Evolutionary conservation across 2,329 filamentous ascomycete species (phyloP), one percentile per base, ranked within the genome.

Genomic region (Waltergamsia citrina): DNA sequence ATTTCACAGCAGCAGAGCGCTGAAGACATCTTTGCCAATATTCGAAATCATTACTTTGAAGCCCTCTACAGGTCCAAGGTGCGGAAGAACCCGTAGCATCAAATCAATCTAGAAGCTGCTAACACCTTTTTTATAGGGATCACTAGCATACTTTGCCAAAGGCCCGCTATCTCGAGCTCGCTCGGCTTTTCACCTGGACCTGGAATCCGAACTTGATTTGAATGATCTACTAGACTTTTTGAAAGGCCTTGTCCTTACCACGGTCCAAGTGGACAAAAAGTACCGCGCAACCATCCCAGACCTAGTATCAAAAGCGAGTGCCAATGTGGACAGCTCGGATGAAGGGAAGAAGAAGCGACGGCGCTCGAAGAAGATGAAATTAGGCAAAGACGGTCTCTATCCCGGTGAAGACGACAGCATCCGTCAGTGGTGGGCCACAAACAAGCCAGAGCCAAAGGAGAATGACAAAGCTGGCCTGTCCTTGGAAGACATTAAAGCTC

Each of bases 61-160:
- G 65, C 68, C 6, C 54, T 81, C 2, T 79, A 78, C 62, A 65
- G 75, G 57, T 76, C 79, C 37, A 70, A 74, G 64, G 74, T 74
- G 53, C 22, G 9, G 17, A n/a, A 4, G 14, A 20, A 18, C 14
- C 17, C 12, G 6, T 6, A 12, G 17, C 29, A 18, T 12, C 3
- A n/a, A 24, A n/a, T 24, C 22, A 24, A n/a, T 8, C 26, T 28
- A 7, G 26, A n/a, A 16, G 5, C 6, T 29, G 29, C 19, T 14
- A 10, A 28, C 26, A 8, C 34, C 21, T 9, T 6, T 5, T 16
- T 14, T 19, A 3, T 28, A 84, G 69, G 84, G 81, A 22, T 85
- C 84, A 4, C 60, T 90, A 37, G 84, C 84, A 38, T 92, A 88
- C 54, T 88, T 90, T 55, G 80, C 80, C 15, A 92, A 92, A 60